phyloP scores from a whole-genome alignment of 2,329 filamentous ascomycete genomes.

The Esteya vermicola region DNA sequence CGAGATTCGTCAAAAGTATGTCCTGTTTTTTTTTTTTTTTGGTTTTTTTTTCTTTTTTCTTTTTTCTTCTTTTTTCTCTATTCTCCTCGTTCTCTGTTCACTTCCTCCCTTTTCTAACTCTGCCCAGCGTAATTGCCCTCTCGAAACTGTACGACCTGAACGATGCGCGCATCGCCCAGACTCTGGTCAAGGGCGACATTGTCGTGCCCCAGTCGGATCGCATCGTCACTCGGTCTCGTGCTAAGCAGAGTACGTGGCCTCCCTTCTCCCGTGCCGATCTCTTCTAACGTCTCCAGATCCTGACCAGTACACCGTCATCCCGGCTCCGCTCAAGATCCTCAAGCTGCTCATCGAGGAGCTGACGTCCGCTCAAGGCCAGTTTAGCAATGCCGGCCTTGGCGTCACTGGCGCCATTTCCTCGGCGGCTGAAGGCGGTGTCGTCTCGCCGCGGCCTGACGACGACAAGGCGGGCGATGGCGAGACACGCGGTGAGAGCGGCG shows the following conservation, averaged over 20 bases:
- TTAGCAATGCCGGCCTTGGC: conserved; percentile 17
- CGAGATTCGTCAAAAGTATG: conserved; percentile 89
- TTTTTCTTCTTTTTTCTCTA: conserved; percentile 11
- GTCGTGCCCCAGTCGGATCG: conserved; percentile 65
- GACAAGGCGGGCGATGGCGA: conserved; percentile 14
- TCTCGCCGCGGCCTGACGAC: neutral
- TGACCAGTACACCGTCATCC: conserved; percentile 76
- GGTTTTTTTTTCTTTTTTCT: conserved; percentile 5
- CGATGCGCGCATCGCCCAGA: conserved; percentile 63
- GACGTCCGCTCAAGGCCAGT: conserved; percentile 59
- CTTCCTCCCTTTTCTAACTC: conserved; percentile 3
- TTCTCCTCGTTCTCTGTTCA: too few species aligned
- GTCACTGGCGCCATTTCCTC: conserved; percentile 35
- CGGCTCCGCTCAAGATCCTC: conserved; percentile 84
- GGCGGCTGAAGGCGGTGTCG: conserved; percentile 28
- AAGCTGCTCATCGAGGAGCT: conserved; percentile 94
- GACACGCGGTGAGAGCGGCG: neutral
- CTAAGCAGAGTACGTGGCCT: conserved; percentile 54
- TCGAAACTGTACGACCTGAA: conserved; percentile 83
- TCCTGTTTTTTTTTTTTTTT: conserved; percentile 7
- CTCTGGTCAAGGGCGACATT: conserved; percentile 81
- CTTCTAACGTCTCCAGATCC: conserved; percentile 42
- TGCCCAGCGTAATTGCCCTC: conserved; percentile 66
- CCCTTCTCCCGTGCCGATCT: too few species aligned
- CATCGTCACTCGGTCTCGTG: conserved; percentile 89